Conservation (phyloP, 768 basidiomycete genomes). For the Lentinula boryana region DNA sequence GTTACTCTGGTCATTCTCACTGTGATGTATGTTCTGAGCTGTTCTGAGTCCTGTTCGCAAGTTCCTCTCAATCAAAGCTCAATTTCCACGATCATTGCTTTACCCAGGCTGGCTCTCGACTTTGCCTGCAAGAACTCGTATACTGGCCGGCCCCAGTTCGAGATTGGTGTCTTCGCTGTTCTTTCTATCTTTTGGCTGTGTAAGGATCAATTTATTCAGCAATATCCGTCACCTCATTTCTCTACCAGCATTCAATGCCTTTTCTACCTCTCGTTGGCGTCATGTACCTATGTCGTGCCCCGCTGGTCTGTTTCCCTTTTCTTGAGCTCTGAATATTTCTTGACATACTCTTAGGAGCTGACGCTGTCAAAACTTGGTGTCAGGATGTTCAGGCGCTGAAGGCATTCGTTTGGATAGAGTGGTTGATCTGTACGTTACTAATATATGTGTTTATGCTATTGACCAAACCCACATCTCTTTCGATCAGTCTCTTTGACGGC, state of each 20-base stretch:
- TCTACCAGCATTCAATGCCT: slow-evolving; percentile 45
- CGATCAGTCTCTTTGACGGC: slow-evolving; percentile 36
- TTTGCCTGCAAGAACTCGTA: slow-evolving; percentile 33
- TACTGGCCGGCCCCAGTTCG: slow-evolving; percentile 40
- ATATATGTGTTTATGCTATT: background rate
- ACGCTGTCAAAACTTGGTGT: slow-evolving; percentile 47
- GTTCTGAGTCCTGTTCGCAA: slow-evolving; percentile 12
- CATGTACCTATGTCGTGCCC: slow-evolving; percentile 45
- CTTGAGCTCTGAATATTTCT: background rate
- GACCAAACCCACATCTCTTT: background rate
- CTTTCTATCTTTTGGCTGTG: slow-evolving; percentile 52
- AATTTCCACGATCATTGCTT: background rate
- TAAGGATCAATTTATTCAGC: slow-evolving; percentile 16
- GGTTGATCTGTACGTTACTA: slow-evolving; percentile 38
- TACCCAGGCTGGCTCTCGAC: slow-evolving; percentile 36
- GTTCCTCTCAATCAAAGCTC: background rate
- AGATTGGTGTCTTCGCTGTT: slow-evolving; percentile 38
- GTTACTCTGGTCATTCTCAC: slow-evolving; percentile 38
- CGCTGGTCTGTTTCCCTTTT: slow-evolving; percentile 24
- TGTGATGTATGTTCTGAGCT: slow-evolving; percentile 28
- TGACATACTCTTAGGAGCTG: slow-evolving; percentile 24
- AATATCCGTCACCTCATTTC: background rate
- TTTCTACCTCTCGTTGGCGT: slow-evolving; percentile 55
- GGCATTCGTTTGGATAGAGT: slow-evolving; percentile 54
- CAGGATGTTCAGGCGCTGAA: slow-evolving; percentile 48